Conservation (phyloP, 1,284 basidiomycete genomes). For the Moesziomyces aphidis region DNA sequence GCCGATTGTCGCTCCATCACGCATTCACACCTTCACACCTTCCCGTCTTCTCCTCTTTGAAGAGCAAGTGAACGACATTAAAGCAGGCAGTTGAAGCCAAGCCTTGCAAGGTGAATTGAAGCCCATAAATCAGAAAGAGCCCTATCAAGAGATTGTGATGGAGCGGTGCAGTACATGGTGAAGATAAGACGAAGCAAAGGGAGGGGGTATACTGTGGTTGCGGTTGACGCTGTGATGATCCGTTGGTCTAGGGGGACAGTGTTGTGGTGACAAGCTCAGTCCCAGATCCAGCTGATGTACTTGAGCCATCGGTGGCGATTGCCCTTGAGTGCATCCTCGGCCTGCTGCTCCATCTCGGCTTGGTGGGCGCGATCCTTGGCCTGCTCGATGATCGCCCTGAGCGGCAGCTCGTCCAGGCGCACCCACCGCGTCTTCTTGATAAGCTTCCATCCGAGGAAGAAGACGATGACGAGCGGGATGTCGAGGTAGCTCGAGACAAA, state of each 20-base stretch:
- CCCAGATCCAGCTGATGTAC: slow-evolving; percentile 44
- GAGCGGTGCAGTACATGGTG: neutral
- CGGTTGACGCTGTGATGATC: neutral
- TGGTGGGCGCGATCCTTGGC: slow-evolving; percentile 14
- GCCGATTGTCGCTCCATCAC: neutral
- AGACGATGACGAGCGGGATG: slow-evolving; percentile 77
- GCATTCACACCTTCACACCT: no score
- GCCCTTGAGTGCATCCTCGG: slow-evolving; percentile 16
- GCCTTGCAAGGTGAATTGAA: no score
- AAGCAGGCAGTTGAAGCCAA: neutral
- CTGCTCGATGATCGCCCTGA: slow-evolving; percentile 28
- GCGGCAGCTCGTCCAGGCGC: slow-evolving; percentile 23
- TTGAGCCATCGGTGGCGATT: slow-evolving; percentile 18
- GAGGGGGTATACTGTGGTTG: neutral
- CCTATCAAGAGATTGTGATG: neutral
- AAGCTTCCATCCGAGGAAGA: slow-evolving; percentile 72
- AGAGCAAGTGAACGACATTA: neutral
- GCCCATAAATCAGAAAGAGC: no score
- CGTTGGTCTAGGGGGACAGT: no score
- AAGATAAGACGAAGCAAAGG: neutral
- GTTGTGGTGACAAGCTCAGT: slow-evolving; percentile 4
- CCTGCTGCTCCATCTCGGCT: slow-evolving; percentile 17
- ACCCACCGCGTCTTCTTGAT: slow-evolving; percentile 41
- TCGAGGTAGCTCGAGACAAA: slow-evolving; percentile 83
- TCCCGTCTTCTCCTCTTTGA: no score